Base-by-base conservation (phyloP, 306 rosid genomes). In the Vicia sativa region DNA sequence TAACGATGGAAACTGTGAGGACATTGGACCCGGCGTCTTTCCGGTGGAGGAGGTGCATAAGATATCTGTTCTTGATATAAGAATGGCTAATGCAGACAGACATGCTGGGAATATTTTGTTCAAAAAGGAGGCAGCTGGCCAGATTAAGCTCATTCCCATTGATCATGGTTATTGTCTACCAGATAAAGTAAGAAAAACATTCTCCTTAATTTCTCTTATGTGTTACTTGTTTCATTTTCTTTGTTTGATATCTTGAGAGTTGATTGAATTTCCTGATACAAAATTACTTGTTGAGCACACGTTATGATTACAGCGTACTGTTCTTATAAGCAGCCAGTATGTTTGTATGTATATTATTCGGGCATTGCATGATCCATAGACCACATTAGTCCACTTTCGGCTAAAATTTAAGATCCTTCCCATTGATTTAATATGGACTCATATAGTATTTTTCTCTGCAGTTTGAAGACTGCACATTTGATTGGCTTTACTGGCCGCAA, bases 401-500 rank as follows among this genome's bases (percentile, higher is more conserved):
- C 67, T 44, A 25, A 43, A 73, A 61, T 31, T 35, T 54, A 25
- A 44, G 41, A 62, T 44, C 29, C 6, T 11, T 50, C 29, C 9
- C 49, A 11, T 57, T 67, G 44, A 56, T 81, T 68, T 54, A 44
- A 50, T 1, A 52, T 72, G 42, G 72, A 39, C 39, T 66, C 6
- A 12, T 15, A 25, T 72, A 2, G 18, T 66, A 44, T 12, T 69
- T 42, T 13, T 69, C 21, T 73, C 11, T 73, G 76, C 83, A 89
- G 96, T 89, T 89, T 79, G 92, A 89, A 81, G 96, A 89, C 59
- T 89, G 96, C 80, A 85, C 96, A 14, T 89, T 89, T 62, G 96
- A 89, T 35, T 89, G 96, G 96, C 92, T 89, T 70, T 89, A 89
- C 68, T 89, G 96, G 96, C 96, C 90, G 9, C 96, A 87, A 74